These are phyloP conservation scores for Daedaleopsis nitida DNA, from an alignment of 768 basidiomycete species.

Conservation along the genomic window DNA sequence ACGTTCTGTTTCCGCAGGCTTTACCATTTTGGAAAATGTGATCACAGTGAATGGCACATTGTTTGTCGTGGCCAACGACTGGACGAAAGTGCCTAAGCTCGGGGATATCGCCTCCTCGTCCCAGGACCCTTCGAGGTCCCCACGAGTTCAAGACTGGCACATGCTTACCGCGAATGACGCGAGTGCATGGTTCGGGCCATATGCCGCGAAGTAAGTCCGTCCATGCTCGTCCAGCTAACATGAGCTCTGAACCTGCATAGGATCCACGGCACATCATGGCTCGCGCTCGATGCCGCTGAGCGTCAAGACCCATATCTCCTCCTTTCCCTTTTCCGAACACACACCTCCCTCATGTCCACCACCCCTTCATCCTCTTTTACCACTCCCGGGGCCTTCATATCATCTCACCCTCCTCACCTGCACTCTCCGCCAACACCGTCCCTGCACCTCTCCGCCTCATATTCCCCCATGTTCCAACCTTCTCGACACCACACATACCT, in stretches of 20 bases:
- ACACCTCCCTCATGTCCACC: conserved; percentile 42
- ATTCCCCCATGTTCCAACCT: conserved; percentile 68
- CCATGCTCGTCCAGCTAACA: conserved; percentile 3
- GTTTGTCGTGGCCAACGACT: conserved; percentile 73
- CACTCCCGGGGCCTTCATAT: conserved; percentile 24
- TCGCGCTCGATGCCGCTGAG: conserved; percentile 49
- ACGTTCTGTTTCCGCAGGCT: conserved; percentile 50
- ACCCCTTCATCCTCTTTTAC: conserved; percentile 23
- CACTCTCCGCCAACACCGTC: conserved; percentile 9
- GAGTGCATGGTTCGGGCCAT: conserved; percentile 28
- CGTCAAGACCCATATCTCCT: conserved; percentile 66
- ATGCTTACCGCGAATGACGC: conserved; percentile 29
- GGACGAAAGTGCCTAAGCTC: conserved; percentile 59
- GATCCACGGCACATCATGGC: conserved; percentile 36
- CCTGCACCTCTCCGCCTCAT: conserved; percentile 74
- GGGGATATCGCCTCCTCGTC: conserved; percentile 48
- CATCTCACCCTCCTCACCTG: conserved; percentile 17
- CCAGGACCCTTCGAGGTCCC: conserved; percentile 38
- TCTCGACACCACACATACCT: conserved; percentile 46
- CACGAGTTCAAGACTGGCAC: conserved; percentile 59
- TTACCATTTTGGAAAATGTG: conserved; percentile 83
- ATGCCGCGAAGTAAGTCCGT: conserved; percentile 31
- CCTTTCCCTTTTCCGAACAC: conserved; percentile 76
- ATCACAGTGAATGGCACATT: conserved; percentile 71
- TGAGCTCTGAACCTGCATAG: conserved; percentile 10